Base-by-base conservation (phyloP, 208 protist genomes). In the Blastocrithidia nonstop region DNA sequence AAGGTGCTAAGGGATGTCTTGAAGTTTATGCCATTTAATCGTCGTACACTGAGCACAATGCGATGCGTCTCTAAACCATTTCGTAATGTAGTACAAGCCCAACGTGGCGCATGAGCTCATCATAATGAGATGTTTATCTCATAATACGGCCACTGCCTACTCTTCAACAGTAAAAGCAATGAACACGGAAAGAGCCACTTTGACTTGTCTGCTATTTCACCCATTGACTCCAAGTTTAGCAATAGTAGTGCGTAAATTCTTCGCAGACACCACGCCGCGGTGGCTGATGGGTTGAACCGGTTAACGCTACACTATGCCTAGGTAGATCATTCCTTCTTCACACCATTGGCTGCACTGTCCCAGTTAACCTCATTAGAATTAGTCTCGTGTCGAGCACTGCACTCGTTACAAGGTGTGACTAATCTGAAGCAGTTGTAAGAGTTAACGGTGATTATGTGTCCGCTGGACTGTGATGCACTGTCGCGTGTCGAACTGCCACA, bases 1-100 rank as follows among this genome's bases (percentile, higher is more conserved):
- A 62, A 62, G 1, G 57, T 64, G 17, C 39, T 88, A 11, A 71
- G 80, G 44, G 64, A 84, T 28, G 54, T 84, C 11, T 79, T 88
- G 79, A 54, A 57, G 45, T 88, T 72, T 52, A 72, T 88, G 7
- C 79, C 79, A n/a, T 84, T 75, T 44, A 88, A 88, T 41, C 61
- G 79, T n/a, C 79, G 79, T 40, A 88, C 79, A 3, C 62, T 88
- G 28, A 79, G 68, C 1, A 25, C 74, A 13, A 61, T 88, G 71
- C 79, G 79, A 1, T 88, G 79, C 45, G 74, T 88, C 0, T 81
- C 79, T 19, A 68, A 74, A 33, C 71, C 71, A 0, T 88, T 79
- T 40, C 73, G 79, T 17, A 72, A 71, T 26, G 79, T 69, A 13
- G 72, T 88, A 22, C 79, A 88, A 63, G 70, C 62, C 47, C 50